Evolutionary conservation across 2,329 filamentous ascomycete species (phyloP).

Genomic region (Alternaria sp.): DNA sequence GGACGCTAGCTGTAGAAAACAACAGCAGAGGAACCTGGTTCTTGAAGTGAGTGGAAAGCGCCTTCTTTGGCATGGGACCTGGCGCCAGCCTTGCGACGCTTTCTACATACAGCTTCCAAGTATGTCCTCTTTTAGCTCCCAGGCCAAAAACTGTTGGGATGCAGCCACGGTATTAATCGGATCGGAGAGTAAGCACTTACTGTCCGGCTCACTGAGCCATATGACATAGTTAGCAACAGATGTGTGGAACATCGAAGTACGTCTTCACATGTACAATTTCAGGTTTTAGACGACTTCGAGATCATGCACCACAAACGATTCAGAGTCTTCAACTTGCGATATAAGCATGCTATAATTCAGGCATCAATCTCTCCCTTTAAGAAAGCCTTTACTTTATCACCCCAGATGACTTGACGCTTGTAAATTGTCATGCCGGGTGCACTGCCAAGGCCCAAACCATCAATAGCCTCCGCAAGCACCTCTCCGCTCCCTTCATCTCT

Average conservation of each 20-base stretch:
- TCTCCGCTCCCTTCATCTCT: slow-evolving; percentile 66
- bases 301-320: neutral
- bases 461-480: slow-evolving; percentile 65
- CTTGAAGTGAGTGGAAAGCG: neutral
- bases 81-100: neutral
- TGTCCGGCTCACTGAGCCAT: neutral
- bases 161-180: neutral
- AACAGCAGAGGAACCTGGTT: neutral
- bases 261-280: slow-evolving; percentile 8
- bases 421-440: slow-evolving; percentile 67
- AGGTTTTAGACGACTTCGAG: neutral
- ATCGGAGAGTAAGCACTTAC: neutral
- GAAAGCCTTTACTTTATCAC: slow-evolving; percentile 62
- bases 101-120: neutral
- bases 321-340: neutral
- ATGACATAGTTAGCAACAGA: neutral
- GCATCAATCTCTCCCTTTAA: slow-evolving; percentile 47
- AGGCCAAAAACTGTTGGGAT: neutral
- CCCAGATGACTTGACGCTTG: slow-evolving; percentile 67
- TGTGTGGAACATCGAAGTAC: neutral
- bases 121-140: neutral
- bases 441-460: slow-evolving; percentile 66
- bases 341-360: slow-evolving; percentile 4
- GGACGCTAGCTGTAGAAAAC: neutral
- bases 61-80: neutral